These are phyloP conservation scores for Beta vulgaris DNA, from an alignment of 148 eudicot species.

Conservation along the genomic window DNA sequence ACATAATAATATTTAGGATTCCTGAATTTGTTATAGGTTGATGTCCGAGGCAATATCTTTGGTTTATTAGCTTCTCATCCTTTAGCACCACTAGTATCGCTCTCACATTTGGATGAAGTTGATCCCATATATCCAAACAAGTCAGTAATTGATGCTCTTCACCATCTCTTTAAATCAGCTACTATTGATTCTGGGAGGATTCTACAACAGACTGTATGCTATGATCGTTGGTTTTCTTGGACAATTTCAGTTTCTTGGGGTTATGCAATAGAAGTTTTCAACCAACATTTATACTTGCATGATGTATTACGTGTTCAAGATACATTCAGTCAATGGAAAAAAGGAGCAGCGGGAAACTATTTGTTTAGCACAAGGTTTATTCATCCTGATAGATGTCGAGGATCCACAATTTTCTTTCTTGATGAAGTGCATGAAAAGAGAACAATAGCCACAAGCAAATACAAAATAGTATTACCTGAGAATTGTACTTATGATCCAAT, in stretches of 20 bases:
- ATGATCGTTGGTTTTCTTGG: slow-evolving; percentile 78
- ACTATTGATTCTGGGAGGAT: slow-evolving; percentile 54
- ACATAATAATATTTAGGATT: background rate
- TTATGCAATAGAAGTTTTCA: slow-evolving; percentile 58
- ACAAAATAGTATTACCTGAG: slow-evolving; percentile 37
- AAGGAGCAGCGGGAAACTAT: slow-evolving; percentile 22
- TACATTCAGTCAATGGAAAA: slow-evolving; percentile 54
- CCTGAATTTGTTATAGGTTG: slow-evolving; percentile 38
- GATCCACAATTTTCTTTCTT: slow-evolving; percentile 55
- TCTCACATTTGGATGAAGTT: slow-evolving; percentile 47
- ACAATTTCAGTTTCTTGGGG: slow-evolving; percentile 90
- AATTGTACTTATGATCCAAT: slow-evolving; percentile 54
- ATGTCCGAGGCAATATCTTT: slow-evolving; percentile 52
- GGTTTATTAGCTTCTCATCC: slow-evolving; percentile 70
- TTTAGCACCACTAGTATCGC: slow-evolving; percentile 50
- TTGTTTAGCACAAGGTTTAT: slow-evolving; percentile 34
- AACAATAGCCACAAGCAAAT: slow-evolving; percentile 31
- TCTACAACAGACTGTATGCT: slow-evolving; percentile 70
- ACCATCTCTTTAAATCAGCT: slow-evolving; percentile 49
- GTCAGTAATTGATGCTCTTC: slow-evolving; percentile 36
- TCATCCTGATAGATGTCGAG: slow-evolving; percentile 51
- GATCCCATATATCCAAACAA: slow-evolving; percentile 63
- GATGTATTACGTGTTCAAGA: slow-evolving; percentile 42
- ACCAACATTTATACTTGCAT: slow-evolving; percentile 36
- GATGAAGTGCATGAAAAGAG: slow-evolving; percentile 28